phyloP scores from a whole-genome alignment of 2,329 filamentous ascomycete species.

The Rhynchosporium agropyri region DNA sequence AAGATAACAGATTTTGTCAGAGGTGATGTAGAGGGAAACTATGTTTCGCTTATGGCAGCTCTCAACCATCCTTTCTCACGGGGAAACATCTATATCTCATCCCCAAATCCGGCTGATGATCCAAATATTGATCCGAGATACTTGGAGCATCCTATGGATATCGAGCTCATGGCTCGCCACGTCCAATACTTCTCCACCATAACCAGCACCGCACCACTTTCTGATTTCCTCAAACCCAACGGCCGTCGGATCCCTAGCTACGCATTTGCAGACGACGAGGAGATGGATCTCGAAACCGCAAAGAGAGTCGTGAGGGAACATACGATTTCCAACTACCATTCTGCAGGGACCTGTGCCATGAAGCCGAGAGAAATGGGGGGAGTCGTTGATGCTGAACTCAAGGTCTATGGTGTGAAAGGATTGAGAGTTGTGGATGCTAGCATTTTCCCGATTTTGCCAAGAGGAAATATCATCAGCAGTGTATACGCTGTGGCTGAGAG shows the following conservation, averaged over 20 bases:
- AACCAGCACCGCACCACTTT: conserved; percentile 12
- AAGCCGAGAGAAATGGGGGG: conserved; percentile 30
- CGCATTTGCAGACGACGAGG: conserved; percentile 5
- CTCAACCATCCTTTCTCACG: conserved; percentile 48
- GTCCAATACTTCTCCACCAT: conserved; percentile 23
- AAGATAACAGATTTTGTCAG: conserved; percentile 24
- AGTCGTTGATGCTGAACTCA: conserved; percentile 30
- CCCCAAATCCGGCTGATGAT: conserved; percentile 41
- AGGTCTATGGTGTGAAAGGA: conserved; percentile 29
- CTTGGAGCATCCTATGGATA: conserved; percentile 48
- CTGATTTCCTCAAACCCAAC: conserved; percentile 17
- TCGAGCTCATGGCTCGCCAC: conserved; percentile 41
- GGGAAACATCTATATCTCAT: conserved; percentile 47
- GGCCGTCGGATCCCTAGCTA: conserved; percentile 20
- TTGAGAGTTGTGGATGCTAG: conserved; percentile 21
- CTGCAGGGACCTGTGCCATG: conserved; percentile 30
- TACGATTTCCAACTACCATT: conserved; percentile 25
- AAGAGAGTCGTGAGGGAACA: conserved; percentile 23
- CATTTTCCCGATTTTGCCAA: conserved; percentile 15
- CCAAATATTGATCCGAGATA: conserved; percentile 49
- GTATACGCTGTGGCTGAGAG: conserved; percentile 18
- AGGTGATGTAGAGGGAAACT: conserved; percentile 26
- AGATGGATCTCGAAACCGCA: conserved; percentile 24
- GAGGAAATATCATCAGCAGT: conserved; percentile 15
- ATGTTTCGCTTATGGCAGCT: conserved; percentile 37